Evolutionary conservation across 2,329 filamentous ascomycete genomes (phyloP), one percentile per base, ranked within the genome.

Genomic region (Cytospora leucostoma): DNA sequence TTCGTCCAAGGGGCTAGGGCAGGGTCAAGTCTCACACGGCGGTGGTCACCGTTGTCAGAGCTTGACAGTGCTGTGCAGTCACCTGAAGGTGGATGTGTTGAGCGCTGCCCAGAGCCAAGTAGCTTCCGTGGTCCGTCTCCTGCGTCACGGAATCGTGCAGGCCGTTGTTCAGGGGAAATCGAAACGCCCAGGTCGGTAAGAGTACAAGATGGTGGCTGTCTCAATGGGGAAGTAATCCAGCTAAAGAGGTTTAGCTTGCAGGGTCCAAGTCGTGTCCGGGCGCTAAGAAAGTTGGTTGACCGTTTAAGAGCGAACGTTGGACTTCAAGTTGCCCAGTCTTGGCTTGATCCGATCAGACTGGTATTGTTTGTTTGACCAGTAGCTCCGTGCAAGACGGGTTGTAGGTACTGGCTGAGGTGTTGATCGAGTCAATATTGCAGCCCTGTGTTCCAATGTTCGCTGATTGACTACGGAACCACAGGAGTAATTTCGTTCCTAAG

Each of bases 121-220:
- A 51, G 51, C 32, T 50, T 38, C 49, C 59, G 38, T 19, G 51
- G 49, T 27, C 37, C 33, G 63, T 55, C 38, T 53, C 56, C 61
- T 38, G 62, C 33, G 62, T 64, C 49, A 60, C 62, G 61, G 54
- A 64, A 50, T 56, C 55, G 59, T 61, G 59, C 27, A 50, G 21
- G 19, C 40, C 52, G 61, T 44, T 27, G 33, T 21, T 50, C 37
- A 15, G 50, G 34, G 57, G 17, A 35, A 55, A 58, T 49, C 62
- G 64, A 66, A 64, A 66, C 64, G 61, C 64, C 51, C 38, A 63
- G 44, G 56, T 55, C 55, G 52, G 53, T 51, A 52, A 58, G 63
- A 38, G 53, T 59, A 55, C 49, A 38, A 56, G 38, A 27, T 40
- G 51, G 59, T 7, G 52, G 53, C 40, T 38, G 52, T 59, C 37